Evolutionary conservation across 805 yeast species (phyloP).

Genomic region (Teunomyces cretensis): DNA sequence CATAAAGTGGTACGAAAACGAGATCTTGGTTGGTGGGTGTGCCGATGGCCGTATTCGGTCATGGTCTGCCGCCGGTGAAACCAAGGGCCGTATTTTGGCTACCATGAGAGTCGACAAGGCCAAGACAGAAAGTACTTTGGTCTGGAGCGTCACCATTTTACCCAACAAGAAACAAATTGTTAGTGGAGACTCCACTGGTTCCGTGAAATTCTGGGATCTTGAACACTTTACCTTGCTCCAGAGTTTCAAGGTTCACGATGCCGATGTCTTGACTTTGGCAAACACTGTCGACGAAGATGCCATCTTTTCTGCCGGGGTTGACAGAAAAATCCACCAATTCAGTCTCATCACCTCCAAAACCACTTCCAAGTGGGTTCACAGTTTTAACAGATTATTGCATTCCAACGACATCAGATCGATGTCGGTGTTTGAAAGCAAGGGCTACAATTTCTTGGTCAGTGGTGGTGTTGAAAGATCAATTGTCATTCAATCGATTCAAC

Average conservation of each 20-base stretch:
- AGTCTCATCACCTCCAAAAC: slow-evolving; percentile 39
- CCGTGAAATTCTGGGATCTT: slow-evolving; percentile 90
- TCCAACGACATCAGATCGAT: slow-evolving; percentile 83
- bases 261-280: slow-evolving; percentile 79
- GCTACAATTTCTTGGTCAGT: slow-evolving; percentile 66
- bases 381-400: slow-evolving; percentile 76
- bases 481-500: slow-evolving; percentile 61
- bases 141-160: slow-evolving; percentile 79
- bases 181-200: slow-evolving; percentile 96
- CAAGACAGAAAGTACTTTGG: slow-evolving; percentile 79
- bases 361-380: slow-evolving; percentile 67
- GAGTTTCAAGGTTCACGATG: slow-evolving; percentile 81
- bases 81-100: slow-evolving; percentile 67
- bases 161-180: slow-evolving; percentile 70
- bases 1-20: slow-evolving; percentile 70
- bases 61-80: slow-evolving; percentile 58
- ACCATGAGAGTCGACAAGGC: slow-evolving; percentile 92
- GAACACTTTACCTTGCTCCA: slow-evolving; percentile 74
- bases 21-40: slow-evolving; percentile 83
- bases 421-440: slow-evolving; percentile 66
- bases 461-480: slow-evolving; percentile 81
- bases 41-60: slow-evolving; percentile 89
- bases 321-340: slow-evolving; percentile 82
- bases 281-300: slow-evolving; percentile 59
- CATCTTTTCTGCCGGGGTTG: slow-evolving; percentile 89